Conservation (phyloP, 371 early-diverging fungal genomes). For the Lichtheimia ramosa region DNA sequence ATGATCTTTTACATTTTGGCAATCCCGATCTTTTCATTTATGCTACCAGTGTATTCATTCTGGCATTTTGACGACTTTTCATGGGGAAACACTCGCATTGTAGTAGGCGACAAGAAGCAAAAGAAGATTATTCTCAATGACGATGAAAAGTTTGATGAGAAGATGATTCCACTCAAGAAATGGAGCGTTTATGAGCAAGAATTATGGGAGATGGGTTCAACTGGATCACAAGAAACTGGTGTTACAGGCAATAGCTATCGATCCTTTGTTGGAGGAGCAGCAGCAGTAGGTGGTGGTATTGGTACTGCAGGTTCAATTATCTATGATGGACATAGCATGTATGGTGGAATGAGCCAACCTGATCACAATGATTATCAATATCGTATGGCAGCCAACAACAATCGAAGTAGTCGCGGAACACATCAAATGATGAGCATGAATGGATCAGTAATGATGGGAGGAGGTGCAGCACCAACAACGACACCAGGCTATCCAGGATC, state of each 20-base stretch:
- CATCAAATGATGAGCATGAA: too few relatives aligned
- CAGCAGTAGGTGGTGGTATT: slow-evolving; percentile 5
- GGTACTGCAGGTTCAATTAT: slow-evolving; percentile 29
- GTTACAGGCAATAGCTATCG: slow-evolving; percentile 42
- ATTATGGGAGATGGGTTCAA: slow-evolving; percentile 72
- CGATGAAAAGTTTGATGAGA: slow-evolving; percentile 80
- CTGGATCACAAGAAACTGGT: slow-evolving; percentile 57
- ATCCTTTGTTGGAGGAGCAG: slow-evolving; percentile 27
- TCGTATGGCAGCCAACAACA: too few relatives aligned
- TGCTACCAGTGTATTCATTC: slow-evolving; percentile 80
- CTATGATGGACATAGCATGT: slow-evolving; percentile 43
- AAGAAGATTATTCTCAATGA: slow-evolving; percentile 68
- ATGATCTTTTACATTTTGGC: slow-evolving; percentile 92
- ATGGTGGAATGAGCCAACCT: slow-evolving; percentile 33
- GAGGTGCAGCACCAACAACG: too few relatives aligned
- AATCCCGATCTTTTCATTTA: slow-evolving; percentile 82
- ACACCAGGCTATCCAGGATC: too few relatives aligned
- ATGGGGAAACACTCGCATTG: slow-evolving; percentile 91
- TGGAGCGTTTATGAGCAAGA: slow-evolving; percentile 92
- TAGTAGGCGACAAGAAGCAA: slow-evolving; percentile 70
- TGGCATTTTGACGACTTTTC: slow-evolving; percentile 94
- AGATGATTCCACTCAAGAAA: slow-evolving; percentile 86
- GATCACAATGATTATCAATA: too few relatives aligned
- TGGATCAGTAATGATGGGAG: too few relatives aligned
- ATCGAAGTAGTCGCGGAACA: not conserved